A percentile compares a stretch with the other conserved stretches of the same genome.
Evolutionary conservation across 2,329 filamentous ascomycete species (phyloP).

Genomic region (Helotiales sp.): DNA sequence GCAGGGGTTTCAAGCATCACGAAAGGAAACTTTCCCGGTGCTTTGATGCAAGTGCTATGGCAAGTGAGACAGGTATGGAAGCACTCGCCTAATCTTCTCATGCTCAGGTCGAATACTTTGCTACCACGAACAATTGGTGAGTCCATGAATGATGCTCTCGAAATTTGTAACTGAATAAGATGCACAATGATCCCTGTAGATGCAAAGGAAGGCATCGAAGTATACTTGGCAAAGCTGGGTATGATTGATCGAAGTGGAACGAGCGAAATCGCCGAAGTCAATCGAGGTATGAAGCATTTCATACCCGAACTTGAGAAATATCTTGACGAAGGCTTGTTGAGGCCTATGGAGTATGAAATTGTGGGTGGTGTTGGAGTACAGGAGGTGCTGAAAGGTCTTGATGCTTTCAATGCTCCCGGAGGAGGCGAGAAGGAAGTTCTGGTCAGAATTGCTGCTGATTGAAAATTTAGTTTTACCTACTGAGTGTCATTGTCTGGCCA

Average conservation of each 20-base stretch:
- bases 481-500: too few species aligned
- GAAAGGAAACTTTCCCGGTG: conserved; percentile 36
- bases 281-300: conserved; percentile 17
- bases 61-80: conserved; percentile 34
- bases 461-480: too few species aligned
- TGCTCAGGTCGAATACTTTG: conserved; percentile 33
- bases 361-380: conserved; percentile 22
- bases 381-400: conserved; percentile 20
- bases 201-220: conserved; percentile 14
- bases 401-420: conserved; percentile 18
- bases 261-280: conserved; percentile 13
- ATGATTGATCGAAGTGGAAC: conserved; percentile 23
- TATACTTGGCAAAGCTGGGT: conserved; percentile 22
- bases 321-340: conserved; percentile 18
- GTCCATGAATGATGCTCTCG: not conserved
- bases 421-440: conserved; percentile 25
- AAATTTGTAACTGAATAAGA: not conserved
- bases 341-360: conserved; percentile 26
- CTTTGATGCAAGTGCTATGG: conserved; percentile 36
- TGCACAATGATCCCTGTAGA: conserved; percentile 20
- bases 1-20: conserved; percentile 36
- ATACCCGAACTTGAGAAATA: conserved; percentile 23
- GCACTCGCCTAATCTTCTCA: conserved; percentile 32
- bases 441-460: conserved; percentile 18
- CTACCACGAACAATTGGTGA: conserved; percentile 39